Evolutionary conservation across 306 rosid genomes (phyloP).

Genomic region (Rubus parviflorus): DNA sequence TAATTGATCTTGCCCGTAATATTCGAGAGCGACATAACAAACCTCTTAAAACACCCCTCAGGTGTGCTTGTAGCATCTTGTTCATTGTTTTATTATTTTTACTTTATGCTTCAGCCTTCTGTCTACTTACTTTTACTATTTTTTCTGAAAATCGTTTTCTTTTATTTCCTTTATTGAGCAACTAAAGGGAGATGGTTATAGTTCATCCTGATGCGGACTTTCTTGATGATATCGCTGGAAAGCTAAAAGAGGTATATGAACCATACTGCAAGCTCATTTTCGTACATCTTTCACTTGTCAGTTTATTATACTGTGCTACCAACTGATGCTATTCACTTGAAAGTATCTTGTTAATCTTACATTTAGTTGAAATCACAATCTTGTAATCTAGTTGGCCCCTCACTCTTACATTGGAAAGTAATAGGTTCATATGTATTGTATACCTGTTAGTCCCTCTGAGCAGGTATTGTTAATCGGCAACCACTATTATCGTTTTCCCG

Average conservation of each 20-base stretch:
- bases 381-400: not conserved
- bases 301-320: not conserved
- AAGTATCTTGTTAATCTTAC: not conserved
- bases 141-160: not conserved
- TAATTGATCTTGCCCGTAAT: constrained; percentile 92
- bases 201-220: constrained; percentile 91
- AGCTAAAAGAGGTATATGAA: constrained; percentile 74
- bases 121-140: constrained; percentile 8
- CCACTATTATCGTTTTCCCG: not conserved
- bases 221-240: constrained; percentile 86
- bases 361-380: not conserved
- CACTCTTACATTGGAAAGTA: not conserved
- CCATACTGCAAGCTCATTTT: constrained; percentile 3
- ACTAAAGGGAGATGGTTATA: constrained; percentile 83
- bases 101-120: not conserved
- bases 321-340: not conserved
- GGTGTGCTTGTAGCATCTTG: constrained; percentile 35
- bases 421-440: not conserved
- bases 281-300: not conserved
- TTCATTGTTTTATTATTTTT: not conserved
- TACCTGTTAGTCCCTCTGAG: not conserved
- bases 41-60: constrained; percentile 90
- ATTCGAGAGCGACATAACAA: constrained; percentile 95
- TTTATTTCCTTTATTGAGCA: constrained; percentile 4
- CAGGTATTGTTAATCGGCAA: not conserved